phyloP scores from a whole-genome alignment of 2,329 filamentous ascomycete species.

The Coniosporium tulheliwenetii region DNA sequence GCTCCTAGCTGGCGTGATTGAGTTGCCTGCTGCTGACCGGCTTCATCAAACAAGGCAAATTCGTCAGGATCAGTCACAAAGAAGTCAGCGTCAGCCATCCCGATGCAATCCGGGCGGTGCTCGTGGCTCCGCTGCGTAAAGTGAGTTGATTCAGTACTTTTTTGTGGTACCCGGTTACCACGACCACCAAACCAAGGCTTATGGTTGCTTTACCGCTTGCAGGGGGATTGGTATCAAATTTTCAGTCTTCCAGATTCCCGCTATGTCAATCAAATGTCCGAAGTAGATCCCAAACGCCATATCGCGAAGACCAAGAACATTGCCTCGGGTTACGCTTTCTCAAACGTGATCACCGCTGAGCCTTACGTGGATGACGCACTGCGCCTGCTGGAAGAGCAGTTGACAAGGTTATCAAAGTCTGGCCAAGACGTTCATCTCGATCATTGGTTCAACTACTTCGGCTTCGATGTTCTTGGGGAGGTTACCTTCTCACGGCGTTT shows the following conservation, averaged over 20 bases:
- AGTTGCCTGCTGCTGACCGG: constrained; percentile 6
- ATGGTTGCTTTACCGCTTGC: background rate
- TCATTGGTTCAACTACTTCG: constrained; percentile 24
- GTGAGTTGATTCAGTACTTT: no score
- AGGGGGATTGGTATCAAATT: constrained; percentile 18
- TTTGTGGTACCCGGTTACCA: no score
- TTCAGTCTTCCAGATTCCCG: constrained; percentile 23
- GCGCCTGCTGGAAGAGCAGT: constrained; percentile 12
- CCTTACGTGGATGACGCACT: constrained; percentile 22
- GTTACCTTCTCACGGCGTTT: constrained; percentile 22
- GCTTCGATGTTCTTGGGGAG: constrained; percentile 26
- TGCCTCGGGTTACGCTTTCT: constrained; percentile 6
- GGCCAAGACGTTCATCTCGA: constrained; percentile 14
- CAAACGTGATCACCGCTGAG: constrained; percentile 16
- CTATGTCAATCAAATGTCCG: constrained; percentile 24
- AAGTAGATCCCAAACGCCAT: constrained; percentile 22
- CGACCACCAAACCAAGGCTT: no score
- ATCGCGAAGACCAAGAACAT: constrained; percentile 6
- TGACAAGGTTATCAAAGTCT: no score
- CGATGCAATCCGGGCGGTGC: constrained; percentile 21
- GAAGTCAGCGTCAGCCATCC: constrained; percentile 27
- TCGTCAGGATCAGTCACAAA: constrained; percentile 23
- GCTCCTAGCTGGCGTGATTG: constrained; percentile 8
- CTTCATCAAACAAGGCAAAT: constrained; percentile 12
- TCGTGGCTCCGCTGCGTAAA: constrained; percentile 18